Base-by-base conservation (phyloP, 2,329 filamentous ascomycete species). In the Dothistroma pini region DNA sequence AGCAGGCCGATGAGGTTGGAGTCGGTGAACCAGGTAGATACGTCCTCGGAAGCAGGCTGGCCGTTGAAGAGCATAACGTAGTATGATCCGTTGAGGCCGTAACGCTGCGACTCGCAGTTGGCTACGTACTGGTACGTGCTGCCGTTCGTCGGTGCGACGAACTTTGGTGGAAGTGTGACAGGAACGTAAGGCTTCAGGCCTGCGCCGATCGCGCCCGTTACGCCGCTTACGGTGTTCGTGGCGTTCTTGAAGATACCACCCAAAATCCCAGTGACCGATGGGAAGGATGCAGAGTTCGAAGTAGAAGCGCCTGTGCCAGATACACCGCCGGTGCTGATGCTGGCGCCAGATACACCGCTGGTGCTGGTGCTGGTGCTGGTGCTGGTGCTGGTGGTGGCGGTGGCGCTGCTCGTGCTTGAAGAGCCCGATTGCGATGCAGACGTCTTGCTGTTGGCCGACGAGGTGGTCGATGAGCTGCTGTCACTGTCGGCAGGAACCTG, bases 61-160 rank as follows among this genome's bases (percentile, higher is more conserved):
- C 86, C 88, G 2, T 91, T 72, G 74, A 91, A 93, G 60, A 92
- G 78, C 70, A 86, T 83, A 32, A 93, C 77, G 62, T 78, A 79
- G 70, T 88, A 90, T 0, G 86, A 84, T 1, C 82, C 83, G n/a
- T 81, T 78, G 9, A 89, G 74, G 1, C 84, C 84, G 62, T 84
- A 82, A 62, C 85, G 86, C 54, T 80, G 78, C 41, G 87, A 83
- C 32, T 79, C 77, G 50, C 92, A 80, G 68, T 89, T 89, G 66
- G 84, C 85, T 47, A 86, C 80, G 85, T 89, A 93, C 69, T 92
- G 83, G 16, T 78, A 80, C 68, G 85, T 85, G 31, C 71, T 71
- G 54, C 74, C 74, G n/a, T 78, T 70, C 3, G n/a, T 53, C 12
- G 51, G 29, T 35, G 51, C 4, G n/a, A 53, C 51, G 31, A 16